These are phyloP conservation scores for Vachellia collinsii DNA, from an alignment of 306 rosid species.

Conservation along the genomic window DNA sequence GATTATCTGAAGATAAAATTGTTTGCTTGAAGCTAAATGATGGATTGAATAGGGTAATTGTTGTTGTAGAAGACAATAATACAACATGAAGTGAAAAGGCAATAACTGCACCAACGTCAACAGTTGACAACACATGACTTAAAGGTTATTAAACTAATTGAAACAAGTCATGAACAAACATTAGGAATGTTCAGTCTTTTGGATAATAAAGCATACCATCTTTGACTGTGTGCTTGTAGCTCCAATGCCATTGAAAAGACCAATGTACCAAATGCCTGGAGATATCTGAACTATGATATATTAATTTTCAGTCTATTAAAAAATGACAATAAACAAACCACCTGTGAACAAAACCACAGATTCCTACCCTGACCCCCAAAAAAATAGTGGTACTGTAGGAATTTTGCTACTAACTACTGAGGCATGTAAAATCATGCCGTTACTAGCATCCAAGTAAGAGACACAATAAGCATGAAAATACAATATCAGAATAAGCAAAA, in stretches of 20 bases:
- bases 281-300: conserved; percentile 67
- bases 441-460: conserved; percentile 26
- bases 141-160: background rate
- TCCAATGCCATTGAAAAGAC: conserved; percentile 95
- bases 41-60: background rate
- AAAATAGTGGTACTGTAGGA: background rate
- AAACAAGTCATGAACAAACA: conserved; percentile 1
- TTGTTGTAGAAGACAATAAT: conserved; percentile 1
- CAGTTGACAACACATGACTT: background rate
- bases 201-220: conserved; percentile 63
- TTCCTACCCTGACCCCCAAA: background rate
- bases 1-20: background rate
- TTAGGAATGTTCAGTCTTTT: background rate
- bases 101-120: background rate
- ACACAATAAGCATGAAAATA: conserved; percentile 1
- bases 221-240: conserved; percentile 83
- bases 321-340: conserved; percentile 17
- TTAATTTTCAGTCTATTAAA: conserved; percentile 33
- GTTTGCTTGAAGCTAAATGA: background rate
- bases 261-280: conserved; percentile 94
- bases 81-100: background rate
- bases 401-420: conserved; percentile 15
- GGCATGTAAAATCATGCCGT: conserved; percentile 12
- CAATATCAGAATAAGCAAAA: background rate
- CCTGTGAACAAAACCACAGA: conserved; percentile 21